A percentile compares a stretch with the other conserved stretches of the same genome.
These are phyloP conservation scores for Beauveria rudraprayagi DNA, from an alignment of 2,329 filamentous ascomycete species.

Conservation along the genomic window DNA sequence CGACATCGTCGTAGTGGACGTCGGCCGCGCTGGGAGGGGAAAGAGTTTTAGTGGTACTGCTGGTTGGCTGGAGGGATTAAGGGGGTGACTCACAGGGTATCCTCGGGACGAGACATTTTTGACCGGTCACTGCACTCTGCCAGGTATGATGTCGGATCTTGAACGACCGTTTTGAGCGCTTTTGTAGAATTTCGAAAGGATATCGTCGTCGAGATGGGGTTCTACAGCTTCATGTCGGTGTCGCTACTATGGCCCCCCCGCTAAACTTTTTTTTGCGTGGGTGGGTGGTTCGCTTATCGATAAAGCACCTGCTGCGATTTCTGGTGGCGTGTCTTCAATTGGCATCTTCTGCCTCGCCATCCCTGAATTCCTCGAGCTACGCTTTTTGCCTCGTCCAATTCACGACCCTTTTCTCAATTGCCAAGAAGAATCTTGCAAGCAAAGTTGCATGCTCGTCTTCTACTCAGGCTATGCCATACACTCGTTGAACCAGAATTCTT, in stretches of 20 bases:
- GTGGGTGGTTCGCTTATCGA: conserved; percentile 10
- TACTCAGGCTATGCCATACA: conserved; percentile 2
- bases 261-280: conserved; percentile 9
- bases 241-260: neutral
- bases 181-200: neutral
- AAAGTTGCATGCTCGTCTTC: neutral
- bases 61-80: conserved; percentile 12
- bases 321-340: conserved; percentile 2
- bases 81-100: conserved; percentile 61
- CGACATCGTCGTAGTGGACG: conserved; percentile 92
- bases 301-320: neutral
- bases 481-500: conserved; percentile 1
- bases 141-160: neutral
- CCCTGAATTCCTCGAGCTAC: conserved; percentile 2
- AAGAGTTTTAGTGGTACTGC: conserved; percentile 4
- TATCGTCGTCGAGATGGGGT: neutral
- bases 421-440: neutral
- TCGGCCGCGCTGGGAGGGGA: conserved; percentile 68
- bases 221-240: neutral
- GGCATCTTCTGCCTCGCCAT: neutral
- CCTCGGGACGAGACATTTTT: conserved; percentile 93
- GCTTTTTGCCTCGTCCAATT: neutral
- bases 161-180: neutral
- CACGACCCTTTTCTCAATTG: neutral
- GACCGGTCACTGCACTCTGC: neutral